Base-by-base conservation (phyloP, 225 moss, liverwort and hornwort species). In the Sphagnum tenellum region DNA sequence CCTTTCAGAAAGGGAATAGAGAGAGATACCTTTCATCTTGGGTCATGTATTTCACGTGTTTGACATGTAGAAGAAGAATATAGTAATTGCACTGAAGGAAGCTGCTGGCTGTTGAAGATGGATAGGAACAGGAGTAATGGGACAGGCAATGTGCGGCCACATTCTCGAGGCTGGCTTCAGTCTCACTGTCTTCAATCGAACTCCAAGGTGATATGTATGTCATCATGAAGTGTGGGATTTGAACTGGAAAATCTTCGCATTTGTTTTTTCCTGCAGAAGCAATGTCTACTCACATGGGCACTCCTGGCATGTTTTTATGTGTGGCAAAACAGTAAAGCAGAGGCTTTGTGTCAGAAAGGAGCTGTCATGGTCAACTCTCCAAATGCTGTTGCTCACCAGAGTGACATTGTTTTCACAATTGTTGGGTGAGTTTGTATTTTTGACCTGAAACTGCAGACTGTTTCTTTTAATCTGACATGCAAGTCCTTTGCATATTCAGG, bases 101-200 rank as follows among this genome's bases (percentile, higher is more conserved):
- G 29, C 29, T 29, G 29, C 29, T 29, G 29, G 29, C 29, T 29
- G 29, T 29, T 29, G 29, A 29, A 95, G 95, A 74, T 96, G 92
- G 95, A 89, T 96, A 64, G 95, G 95, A 12, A 90, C 95, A 58
- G 92, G 95, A 64, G 95, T 96, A 48, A 96, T 96, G 89, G 95
- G 95, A 49, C 81, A 92, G 76, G 92, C 88, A 44, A 96, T 92
- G 95, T 92, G 89, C 73, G 88, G 89, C 68, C 95, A 92, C 69
- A 88, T 96, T 69, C 81, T 89, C 64, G 85, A 84, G 13, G 88
- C 95, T 62, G 95, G 95, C 69, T 96, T 82, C 66, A 76, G 81
- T 67, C 79, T 96, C 48, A 79, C 85, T 65, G 88, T 96, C 62
- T 92, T 79, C 70, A 92, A 90, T 78, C 86, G 92, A 68, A 92